Percentiles rank a stretch among this genome's conserved stretches.
These are phyloP conservation scores for Metschnikowia continentalis DNA, from an alignment of 805 yeast genomes.

Conservation along the genomic window DNA sequence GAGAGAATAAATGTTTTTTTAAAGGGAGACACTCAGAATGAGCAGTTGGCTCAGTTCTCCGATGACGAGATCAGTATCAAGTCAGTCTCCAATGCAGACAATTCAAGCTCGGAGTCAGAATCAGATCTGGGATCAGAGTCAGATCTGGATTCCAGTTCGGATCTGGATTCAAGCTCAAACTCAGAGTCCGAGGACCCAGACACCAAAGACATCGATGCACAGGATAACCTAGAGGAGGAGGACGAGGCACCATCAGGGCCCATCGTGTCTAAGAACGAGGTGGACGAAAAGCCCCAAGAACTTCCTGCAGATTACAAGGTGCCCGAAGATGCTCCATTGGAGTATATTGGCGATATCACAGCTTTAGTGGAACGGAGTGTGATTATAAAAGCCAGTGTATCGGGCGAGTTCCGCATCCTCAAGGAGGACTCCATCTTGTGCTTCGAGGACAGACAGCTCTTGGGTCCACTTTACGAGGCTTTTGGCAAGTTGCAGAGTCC, in stretches of 20 bases:
- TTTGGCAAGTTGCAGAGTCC: constrained; percentile 88
- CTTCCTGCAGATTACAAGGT: constrained; percentile 66
- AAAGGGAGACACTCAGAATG: constrained; percentile 1
- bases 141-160: constrained; percentile 4
- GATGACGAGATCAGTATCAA: constrained; percentile 17
- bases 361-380: constrained; percentile 69
- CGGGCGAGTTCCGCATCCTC: constrained; percentile 82
- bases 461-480: constrained; percentile 83
- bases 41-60: constrained; percentile 9
- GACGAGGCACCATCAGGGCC: constrained; percentile 52
- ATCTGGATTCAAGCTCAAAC: constrained; percentile 9
- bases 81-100: neutral
- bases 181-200: constrained; percentile 5
- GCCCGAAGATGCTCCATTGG: constrained; percentile 58
- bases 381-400: constrained; percentile 62
- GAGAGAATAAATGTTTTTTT: constrained; percentile 2
- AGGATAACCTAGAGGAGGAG: constrained; percentile 37
- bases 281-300: constrained; percentile 63
- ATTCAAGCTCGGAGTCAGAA: neutral
- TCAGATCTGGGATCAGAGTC: neutral
- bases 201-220: neutral
- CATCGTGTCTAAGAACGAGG: constrained; percentile 74
- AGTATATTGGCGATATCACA: constrained; percentile 64
- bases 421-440: constrained; percentile 80
- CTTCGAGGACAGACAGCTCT: constrained; percentile 59